Conservation (phyloP, 2,329 filamentous ascomycete species). For the Tympanopsis confertula region DNA sequence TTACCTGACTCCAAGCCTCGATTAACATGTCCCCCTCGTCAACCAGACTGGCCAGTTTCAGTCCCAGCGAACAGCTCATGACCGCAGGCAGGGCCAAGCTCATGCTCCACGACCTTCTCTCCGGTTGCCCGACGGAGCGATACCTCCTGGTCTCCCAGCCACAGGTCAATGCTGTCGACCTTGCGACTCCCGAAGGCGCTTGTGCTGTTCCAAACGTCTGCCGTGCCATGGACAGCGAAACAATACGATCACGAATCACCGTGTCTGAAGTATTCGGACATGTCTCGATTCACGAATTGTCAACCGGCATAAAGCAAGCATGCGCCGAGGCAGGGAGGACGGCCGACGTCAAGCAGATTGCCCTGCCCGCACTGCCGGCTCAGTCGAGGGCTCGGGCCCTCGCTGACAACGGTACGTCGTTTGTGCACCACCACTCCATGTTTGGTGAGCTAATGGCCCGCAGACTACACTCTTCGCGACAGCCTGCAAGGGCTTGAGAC, state of each 20-base stretch:
- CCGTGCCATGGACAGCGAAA: constrained; percentile 20
- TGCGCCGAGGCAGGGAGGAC: constrained; percentile 28
- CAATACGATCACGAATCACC: constrained; percentile 26
- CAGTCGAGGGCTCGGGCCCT: constrained; percentile 31
- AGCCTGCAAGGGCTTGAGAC: constrained; percentile 24
- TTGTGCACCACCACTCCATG: not conserved
- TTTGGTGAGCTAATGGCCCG: constrained; percentile 9
- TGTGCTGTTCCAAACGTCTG: constrained; percentile 43
- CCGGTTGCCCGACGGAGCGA: constrained; percentile 57
- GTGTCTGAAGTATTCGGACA: constrained; percentile 47
- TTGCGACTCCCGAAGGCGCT: constrained; percentile 34
- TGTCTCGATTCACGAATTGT: constrained; percentile 26
- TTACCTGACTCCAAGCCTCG: constrained; percentile 7
- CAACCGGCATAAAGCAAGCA: constrained; percentile 28
- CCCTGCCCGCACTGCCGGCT: constrained; percentile 26
- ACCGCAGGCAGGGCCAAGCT: constrained; percentile 30
- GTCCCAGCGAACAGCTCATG: constrained; percentile 36
- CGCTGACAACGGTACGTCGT: constrained; percentile 32
- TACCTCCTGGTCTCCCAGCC: constrained; percentile 74
- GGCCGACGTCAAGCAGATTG: constrained; percentile 25
- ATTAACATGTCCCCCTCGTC: constrained; percentile 8
- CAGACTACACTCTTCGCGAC: constrained; percentile 39
- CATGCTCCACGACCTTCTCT: constrained; percentile 38
- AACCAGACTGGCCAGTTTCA: too few species aligned
- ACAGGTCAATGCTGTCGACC: constrained; percentile 60